These are phyloP conservation scores for Mucor indicus DNA, from an alignment of 371 early-diverging fungal genomes.

Conservation along the genomic window DNA sequence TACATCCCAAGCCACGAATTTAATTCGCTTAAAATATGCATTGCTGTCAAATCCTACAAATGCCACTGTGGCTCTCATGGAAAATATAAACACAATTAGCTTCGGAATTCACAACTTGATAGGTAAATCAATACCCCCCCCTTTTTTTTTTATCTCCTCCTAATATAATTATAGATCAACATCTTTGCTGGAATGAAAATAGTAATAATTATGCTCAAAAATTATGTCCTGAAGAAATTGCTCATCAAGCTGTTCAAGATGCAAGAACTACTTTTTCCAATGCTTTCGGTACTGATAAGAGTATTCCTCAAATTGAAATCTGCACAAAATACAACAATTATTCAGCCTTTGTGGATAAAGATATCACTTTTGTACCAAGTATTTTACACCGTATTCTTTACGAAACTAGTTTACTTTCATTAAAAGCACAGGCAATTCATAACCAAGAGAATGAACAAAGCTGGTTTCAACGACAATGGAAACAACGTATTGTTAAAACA, in stretches of 20 bases:
- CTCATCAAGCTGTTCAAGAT: conserved; percentile 61
- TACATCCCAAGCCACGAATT: conserved; percentile 31
- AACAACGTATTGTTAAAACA: too few species aligned
- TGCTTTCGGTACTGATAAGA: conserved; percentile 15
- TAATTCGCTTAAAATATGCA: conserved; percentile 45
- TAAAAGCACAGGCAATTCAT: conserved; percentile 50
- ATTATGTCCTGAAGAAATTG: conserved; percentile 59
- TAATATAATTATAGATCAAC: conserved; percentile 44
- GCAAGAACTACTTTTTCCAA: conserved; percentile 54
- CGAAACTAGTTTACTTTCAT: conserved; percentile 60
- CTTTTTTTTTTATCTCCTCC: conserved; percentile 8
- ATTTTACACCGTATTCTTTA: conserved; percentile 67
- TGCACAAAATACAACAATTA: conserved; percentile 5
- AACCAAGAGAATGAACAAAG: conserved; percentile 52
- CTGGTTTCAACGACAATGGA: too few species aligned
- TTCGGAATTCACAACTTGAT: conserved; percentile 62
- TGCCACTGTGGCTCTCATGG: conserved; percentile 23
- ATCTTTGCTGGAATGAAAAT: conserved; percentile 57
- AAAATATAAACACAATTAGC: conserved; percentile 49
- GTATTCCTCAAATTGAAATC: conserved; percentile 21
- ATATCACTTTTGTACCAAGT: conserved; percentile 60
- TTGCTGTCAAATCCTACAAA: conserved; percentile 20
- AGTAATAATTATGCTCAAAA: conserved; percentile 56
- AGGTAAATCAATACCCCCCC: conserved; percentile 24
- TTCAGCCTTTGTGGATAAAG: conserved; percentile 11